A percentile compares a stretch with the other conserved stretches of the same genome.
Evolutionary conservation across 805 yeast genomes (phyloP).

Genomic region (Lipomyces yamanashiensis): DNA sequence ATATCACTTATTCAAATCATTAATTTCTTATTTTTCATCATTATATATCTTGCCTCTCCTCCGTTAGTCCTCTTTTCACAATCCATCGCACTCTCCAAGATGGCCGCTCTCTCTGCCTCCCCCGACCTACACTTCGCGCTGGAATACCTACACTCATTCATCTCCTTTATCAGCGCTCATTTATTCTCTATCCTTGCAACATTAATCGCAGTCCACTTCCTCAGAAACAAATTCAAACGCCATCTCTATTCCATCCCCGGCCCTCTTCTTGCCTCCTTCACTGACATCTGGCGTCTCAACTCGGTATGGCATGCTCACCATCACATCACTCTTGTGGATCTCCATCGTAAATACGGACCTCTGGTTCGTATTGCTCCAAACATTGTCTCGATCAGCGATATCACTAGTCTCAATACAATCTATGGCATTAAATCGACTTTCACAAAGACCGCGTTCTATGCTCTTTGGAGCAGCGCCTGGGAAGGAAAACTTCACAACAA

Average conservation of each 20-base stretch:
- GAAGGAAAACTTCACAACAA: conserved; percentile 22
- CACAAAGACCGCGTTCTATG: conserved; percentile 2
- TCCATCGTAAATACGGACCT: conserved; percentile 64
- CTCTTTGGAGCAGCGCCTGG: conserved; percentile 2
- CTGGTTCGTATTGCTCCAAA: conserved; percentile 64
- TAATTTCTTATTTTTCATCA: too few relatives aligned
- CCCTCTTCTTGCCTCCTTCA: conserved; percentile 56
- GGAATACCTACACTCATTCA: not conserved
- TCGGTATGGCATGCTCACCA: conserved; percentile 56
- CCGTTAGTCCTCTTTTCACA: too few relatives aligned
- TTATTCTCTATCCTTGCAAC: not conserved
- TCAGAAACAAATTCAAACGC: conserved; percentile 14
- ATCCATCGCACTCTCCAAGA: not conserved
- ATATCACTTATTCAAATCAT: too few relatives aligned
- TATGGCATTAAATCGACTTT: conserved; percentile 44
- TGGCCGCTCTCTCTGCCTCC: not conserved
- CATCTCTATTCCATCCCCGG: conserved; percentile 55
- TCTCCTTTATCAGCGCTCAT: not conserved
- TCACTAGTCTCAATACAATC: conserved; percentile 56
- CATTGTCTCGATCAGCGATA: conserved; percentile 63
- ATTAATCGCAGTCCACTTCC: conserved; percentile 48
- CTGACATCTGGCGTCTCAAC: conserved; percentile 50
- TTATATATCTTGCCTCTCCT: too few relatives aligned
- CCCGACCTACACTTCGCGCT: not conserved
- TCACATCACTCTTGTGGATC: conserved; percentile 52